A percentile compares a stretch with the other conserved stretches of the same genome.
phyloP scores from a whole-genome alignment of 148 eudicot species.

The Chenopodium quinoa region DNA sequence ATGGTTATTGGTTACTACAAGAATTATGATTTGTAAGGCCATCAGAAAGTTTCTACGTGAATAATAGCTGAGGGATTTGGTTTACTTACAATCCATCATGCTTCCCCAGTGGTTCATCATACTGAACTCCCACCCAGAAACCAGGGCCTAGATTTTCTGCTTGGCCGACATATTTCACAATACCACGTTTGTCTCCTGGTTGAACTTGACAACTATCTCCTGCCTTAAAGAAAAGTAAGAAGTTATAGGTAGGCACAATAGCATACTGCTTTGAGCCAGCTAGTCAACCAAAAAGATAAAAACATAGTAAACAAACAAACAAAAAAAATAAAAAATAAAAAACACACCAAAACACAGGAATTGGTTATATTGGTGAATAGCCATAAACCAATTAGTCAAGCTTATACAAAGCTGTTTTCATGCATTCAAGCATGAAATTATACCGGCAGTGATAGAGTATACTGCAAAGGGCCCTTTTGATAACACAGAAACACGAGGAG shows the following conservation, averaged over 20 bases:
- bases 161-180: constrained; percentile 78
- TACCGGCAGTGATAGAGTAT: no score
- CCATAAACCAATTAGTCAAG: no score
- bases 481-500: no score
- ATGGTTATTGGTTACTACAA: background rate
- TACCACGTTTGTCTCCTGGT: constrained; percentile 91
- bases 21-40: background rate
- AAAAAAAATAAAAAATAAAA: no score
- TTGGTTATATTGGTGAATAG: no score
- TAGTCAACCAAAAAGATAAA: background rate
- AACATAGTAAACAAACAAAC: no score
- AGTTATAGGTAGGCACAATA: background rate
- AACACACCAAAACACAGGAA: no score
- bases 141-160: constrained; percentile 87
- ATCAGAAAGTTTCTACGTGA: background rate
- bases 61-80: background rate
- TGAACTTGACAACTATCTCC: constrained; percentile 97
- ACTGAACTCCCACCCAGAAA: constrained; percentile 89
- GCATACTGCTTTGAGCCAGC: background rate
- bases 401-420: background rate
- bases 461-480: no score
- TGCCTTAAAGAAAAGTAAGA: constrained; percentile 36
- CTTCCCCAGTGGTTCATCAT: constrained; percentile 95
- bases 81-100: constrained; percentile 85
- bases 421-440: background rate